Base-by-base conservation (phyloP, 495 filamentous ascomycete genomes). In the Penicillium bovifimosum region DNA sequence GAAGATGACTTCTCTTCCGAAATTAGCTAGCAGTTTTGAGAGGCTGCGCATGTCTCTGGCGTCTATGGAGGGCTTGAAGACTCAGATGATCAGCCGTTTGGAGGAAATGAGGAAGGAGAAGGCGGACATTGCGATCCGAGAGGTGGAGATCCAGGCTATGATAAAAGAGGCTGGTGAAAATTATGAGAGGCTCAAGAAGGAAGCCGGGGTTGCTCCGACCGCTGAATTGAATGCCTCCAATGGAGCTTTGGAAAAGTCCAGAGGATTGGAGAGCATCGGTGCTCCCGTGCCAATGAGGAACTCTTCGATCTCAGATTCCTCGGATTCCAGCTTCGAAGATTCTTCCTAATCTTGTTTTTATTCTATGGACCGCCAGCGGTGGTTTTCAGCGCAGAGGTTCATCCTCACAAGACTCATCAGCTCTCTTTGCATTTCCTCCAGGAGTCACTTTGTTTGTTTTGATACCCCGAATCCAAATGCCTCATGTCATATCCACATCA, bases 131-230 rank as follows among this genome's bases (percentile, higher is more conserved):
- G 68, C 77, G n/a, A 69, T 78, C 40, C 75, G 90, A 32, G 86
- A 96, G 70, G 80, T 78, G 16, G 87, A 92, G 71, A 86, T 96
- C 5, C 91, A 96, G 69, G 76, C 76, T 27, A 71, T 91, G 51
- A 75, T 97, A 47, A 86, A 86, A 62, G 87, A 95, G 63, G 86
- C 90, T 0, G 89, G 88, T 0, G 87, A 88, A 44, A 81, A 85
- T 51, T 95, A 90, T 67, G 81, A 86, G 65, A 78, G 72, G 55
- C 62, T 82, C 42, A 78, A 76, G 48, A 59, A 63, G 16, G 82
- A 85, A 61, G 77, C 74, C 32, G 82, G 76, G 1, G 61, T 75
- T 49, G 65, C 59, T 7, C 59, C 62, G 0, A 62, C 58, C 4
- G 52, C 60, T 1, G 57, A 66, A n/a, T 63, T 56, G 13, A 55